Evolutionary conservation across 2,329 filamentous ascomycete genomes (phyloP), one percentile per base, ranked within the genome.

Genomic region (Fusarium circinatum): DNA sequence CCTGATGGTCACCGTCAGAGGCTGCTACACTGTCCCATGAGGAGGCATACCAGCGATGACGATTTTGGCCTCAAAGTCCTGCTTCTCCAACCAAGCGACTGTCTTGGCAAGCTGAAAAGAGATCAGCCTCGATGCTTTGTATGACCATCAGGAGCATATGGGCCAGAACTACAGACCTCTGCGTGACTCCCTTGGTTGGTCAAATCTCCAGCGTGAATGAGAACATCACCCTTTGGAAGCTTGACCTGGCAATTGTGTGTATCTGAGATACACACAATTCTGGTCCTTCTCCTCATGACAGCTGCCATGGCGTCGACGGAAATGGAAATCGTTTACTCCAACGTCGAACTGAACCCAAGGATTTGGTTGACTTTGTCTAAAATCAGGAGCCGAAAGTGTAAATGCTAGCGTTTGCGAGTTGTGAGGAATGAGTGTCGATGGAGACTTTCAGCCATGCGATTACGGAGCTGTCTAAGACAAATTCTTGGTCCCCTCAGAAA

Each of bases 161-260:
- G 47, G 44, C 15, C 26, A 58, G 34, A 30, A 55, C 54, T 34
- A 65, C 67, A 58, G 36, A 87, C 86, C 82, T 91, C 89, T 12
- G 83, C 84, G 72, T 84, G 84, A 72, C 84, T 91, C 22, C 93
- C 93, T 78, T 92, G 90, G 79, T 94, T 94, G 8, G 92, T 94
- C 74, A 95, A 81, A 79, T 95, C 93, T 12, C 93, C 93, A 3
- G 93, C 92, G 78, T 94, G 92, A 56, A 95, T 90, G 39, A 95
- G 85, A 14, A 95, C 89, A 79, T 95, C 92, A 45, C 93, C 93
- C 28, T 86, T 86, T 1, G 93, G 93, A 3, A 94, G 86, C 75
- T 89, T 91, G 75, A 89, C 85, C 6, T 86, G 86, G 74, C 85
- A 86, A 79, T 93, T 93, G 81, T 95, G 92, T 5, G 92, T 95